These are phyloP conservation scores for Podaxis pistillaris DNA, from an alignment of 768 basidiomycete genomes.

Conservation along the genomic window DNA sequence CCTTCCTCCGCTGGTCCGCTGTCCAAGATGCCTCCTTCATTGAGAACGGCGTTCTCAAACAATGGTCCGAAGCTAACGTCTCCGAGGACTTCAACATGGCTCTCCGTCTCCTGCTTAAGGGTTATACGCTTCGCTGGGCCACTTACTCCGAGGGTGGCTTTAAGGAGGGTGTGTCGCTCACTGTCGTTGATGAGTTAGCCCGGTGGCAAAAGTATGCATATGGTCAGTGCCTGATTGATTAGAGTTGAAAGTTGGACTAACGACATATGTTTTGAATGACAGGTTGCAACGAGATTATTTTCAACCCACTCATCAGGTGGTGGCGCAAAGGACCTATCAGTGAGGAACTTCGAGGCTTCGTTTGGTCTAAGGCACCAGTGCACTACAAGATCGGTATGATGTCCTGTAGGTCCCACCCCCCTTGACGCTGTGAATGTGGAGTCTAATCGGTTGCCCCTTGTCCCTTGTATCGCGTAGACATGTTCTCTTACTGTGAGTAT, in stretches of 20 bases:
- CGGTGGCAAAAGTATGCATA: conserved; percentile 83
- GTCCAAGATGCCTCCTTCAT: conserved; percentile 81
- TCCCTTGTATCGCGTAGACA: conserved; percentile 29
- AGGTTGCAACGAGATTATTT: conserved; percentile 76
- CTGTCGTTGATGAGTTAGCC: conserved; percentile 85
- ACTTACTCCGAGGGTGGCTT: conserved; percentile 83
- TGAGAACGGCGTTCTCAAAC: conserved; percentile 64
- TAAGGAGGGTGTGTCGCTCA: conserved; percentile 87
- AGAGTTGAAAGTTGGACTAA: conserved; percentile 3
- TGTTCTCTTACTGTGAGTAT: conserved; percentile 45
- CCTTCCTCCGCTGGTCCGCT: conserved; percentile 85
- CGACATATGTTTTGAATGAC: conserved; percentile 15
- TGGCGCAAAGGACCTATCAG: conserved; percentile 78
- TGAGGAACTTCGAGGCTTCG: conserved; percentile 65
- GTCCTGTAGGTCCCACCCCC: conserved; percentile 45
- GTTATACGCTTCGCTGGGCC: conserved; percentile 78
- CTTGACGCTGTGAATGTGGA: neutral
- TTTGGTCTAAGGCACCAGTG: conserved; percentile 73
- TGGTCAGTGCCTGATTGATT: conserved; percentile 28
- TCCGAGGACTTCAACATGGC: conserved; percentile 85
- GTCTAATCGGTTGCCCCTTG: neutral
- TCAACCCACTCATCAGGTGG: conserved; percentile 82
- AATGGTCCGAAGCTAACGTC: conserved; percentile 76
- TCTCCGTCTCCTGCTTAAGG: conserved; percentile 61
- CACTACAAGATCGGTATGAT: conserved; percentile 85